These are phyloP conservation scores for Dendrocalamus latiflorus DNA, from an alignment of 202 grass and related monocot species.

Conservation along the genomic window DNA sequence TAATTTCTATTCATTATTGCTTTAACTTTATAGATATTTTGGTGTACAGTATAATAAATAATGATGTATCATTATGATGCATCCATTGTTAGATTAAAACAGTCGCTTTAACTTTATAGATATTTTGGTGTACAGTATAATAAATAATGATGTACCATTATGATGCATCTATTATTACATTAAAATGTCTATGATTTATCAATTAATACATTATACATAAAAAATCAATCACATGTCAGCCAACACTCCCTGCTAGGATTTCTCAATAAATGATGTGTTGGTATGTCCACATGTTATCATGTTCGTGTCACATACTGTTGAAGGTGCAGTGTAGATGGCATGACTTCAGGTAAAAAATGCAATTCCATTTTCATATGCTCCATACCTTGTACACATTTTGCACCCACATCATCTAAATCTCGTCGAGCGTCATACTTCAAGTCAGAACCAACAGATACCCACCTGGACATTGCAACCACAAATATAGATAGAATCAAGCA, in stretches of 20 bases:
- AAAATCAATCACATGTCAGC: neutral
- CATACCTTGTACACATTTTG: constrained; percentile 83
- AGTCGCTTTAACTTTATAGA: neutral
- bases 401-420: constrained; percentile 99
- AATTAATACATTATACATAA: neutral
- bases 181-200: neutral
- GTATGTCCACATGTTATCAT: neutral
- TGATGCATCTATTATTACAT: neutral
- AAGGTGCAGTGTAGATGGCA: constrained; percentile 20
- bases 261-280: neutral
- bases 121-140: neutral
- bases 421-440: constrained; percentile 94
- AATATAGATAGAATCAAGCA: constrained; percentile 26
- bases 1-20: neutral
- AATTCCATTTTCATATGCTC: neutral
- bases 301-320: neutral
- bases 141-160: neutral
- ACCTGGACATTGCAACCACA: constrained; percentile 51
- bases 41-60: neutral
- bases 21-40: neutral
- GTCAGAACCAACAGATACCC: constrained; percentile 95
- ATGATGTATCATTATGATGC: neutral
- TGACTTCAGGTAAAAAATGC: neutral
- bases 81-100: neutral
- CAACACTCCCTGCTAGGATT: neutral